Base-by-base conservation (phyloP, 148 eudicot species). In the Suaeda aralocaspica region DNA sequence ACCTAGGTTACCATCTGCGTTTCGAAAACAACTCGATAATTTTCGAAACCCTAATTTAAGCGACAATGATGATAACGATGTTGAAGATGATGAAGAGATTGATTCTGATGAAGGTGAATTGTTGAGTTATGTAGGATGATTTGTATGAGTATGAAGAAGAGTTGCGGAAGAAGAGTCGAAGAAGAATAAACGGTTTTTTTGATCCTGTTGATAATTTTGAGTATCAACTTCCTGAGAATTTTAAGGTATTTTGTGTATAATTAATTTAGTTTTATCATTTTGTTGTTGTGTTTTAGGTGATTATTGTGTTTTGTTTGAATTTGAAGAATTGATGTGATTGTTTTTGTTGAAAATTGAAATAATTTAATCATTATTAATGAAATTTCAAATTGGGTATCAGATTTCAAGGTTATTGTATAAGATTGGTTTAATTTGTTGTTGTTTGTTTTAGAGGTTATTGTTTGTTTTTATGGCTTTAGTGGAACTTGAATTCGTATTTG, bases 111-210 rank as follows among this genome's bases (percentile, higher is more conserved):
- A 74, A 26, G 85, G 48, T 0, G 72, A 58, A n/a, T n/a, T n/a
- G 46, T 16, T 60, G 34, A 46, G 22, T 3, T 21, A n/a, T 3
- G 53, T 7, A 19, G 70, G 70, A 68, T 29, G 91, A 93, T 45
- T 13, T 87, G 24, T 93, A 85, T 33, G 98, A 87, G 65, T 87
- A 85, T 28, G 92, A 91, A 50, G 98, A 93, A 76, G 88, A 55
- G 57, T 78, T 67, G 78, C 98, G 3, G 91, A 88, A 67, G 98
- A 93, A 73, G 96, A 93, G 36, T 81, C 78, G 1, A 73, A 44
- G 71, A 91, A 77, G 77, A 93, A 93, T 70, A 81, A 78, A 1
- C 77, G 92, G 6, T 93, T n/a, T n/a, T n/a, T n/a, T 69, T 65
- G 98, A 91, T 69, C 85, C 75, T 18, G 96, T 93, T 16, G 91